Percentiles rank a stretch among this genome's conserved stretches.
These are phyloP conservation scores for Paecilomyces variotii DNA, from an alignment of 2,329 filamentous ascomycete species.

Conservation along the genomic window DNA sequence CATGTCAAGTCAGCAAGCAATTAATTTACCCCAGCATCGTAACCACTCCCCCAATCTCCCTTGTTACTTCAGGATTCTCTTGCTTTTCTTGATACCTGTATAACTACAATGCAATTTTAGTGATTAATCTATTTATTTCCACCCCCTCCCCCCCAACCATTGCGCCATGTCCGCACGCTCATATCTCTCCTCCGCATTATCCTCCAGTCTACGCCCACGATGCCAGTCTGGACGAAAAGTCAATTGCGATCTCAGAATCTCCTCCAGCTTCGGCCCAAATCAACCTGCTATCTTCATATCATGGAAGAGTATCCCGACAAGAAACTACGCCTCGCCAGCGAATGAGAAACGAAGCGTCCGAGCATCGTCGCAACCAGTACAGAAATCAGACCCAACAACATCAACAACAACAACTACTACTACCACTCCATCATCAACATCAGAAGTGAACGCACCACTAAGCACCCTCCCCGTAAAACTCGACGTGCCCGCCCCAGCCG, in stretches of 20 bases:
- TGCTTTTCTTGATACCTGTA: not conserved
- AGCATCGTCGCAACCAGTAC: too few relatives aligned
- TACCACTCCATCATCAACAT: not conserved
- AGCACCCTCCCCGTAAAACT: constrained; percentile 67
- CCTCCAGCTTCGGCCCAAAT: not conserved
- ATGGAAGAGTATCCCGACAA: not conserved
- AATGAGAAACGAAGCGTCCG: not conserved
- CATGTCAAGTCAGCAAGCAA: not conserved
- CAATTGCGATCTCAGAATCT: not conserved
- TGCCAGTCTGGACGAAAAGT: not conserved
- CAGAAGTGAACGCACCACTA: constrained; percentile 60
- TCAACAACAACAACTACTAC: not conserved
- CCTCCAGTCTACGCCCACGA: not conserved
- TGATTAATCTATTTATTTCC: not conserved
- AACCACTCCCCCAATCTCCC: not conserved
- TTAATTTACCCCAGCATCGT: not conserved
- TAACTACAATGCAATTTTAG: not conserved
- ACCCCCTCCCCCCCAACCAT: constrained; percentile 1
- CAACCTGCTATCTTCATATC: not conserved
- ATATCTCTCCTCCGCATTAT: not conserved
- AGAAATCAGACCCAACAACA: not conserved
- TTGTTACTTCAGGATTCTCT: not conserved
- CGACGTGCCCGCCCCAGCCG: constrained; percentile 50
- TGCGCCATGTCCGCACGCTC: not conserved
- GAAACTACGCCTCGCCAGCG: not conserved